These are phyloP conservation scores for Eutypa lata DNA, from an alignment of 2,329 filamentous ascomycete genomes.

Conservation along the genomic window DNA sequence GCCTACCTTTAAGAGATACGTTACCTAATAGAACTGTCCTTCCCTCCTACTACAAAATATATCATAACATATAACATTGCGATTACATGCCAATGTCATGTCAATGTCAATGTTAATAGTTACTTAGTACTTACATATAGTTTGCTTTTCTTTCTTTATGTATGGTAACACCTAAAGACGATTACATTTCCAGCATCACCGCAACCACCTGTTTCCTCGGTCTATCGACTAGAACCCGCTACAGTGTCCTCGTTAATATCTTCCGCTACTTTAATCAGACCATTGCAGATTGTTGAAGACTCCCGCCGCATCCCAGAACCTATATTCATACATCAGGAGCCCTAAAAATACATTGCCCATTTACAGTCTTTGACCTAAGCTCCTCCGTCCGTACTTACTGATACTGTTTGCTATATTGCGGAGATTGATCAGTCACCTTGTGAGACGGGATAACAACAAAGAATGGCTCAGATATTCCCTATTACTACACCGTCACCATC, in stretches of 20 bases:
- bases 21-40: too few relatives aligned
- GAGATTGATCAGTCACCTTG: background rate
- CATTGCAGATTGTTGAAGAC: background rate
- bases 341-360: background rate
- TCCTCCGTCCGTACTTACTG: background rate
- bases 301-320: background rate
- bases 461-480: background rate
- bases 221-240: background rate
- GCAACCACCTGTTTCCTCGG: background rate
- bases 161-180: background rate
- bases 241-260: background rate
- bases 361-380: background rate
- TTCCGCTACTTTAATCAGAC: background rate
- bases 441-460: background rate
- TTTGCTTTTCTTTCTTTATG: background rate
- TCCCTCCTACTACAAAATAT: too few relatives aligned
- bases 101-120: too few relatives aligned
- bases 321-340: background rate
- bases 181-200: background rate
- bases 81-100: too few relatives aligned
- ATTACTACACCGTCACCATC: background rate
- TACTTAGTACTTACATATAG: too few relatives aligned
- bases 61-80: too few relatives aligned
- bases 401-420: too few relatives aligned
- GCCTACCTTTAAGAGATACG: too few relatives aligned